Conservation (phyloP, 2,329 filamentous ascomycete genomes). For the Aspergillus sp. region DNA sequence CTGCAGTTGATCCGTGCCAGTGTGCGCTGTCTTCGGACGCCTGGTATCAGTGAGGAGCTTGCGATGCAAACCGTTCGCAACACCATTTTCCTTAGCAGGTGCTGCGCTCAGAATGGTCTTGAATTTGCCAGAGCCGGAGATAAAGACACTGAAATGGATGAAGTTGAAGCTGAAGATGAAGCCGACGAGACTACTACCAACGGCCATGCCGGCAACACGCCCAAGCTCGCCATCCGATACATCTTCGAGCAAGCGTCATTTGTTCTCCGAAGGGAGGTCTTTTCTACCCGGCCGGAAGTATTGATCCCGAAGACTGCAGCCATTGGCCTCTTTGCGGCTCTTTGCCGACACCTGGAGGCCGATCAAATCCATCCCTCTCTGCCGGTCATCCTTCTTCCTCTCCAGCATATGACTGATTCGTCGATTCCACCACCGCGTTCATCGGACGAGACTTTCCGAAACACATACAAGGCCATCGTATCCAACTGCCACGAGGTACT, state of each 20-base stretch:
- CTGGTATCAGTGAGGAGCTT: slow-evolving; percentile 66
- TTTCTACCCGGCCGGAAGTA: slow-evolving; percentile 55
- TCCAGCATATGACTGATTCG: slow-evolving; percentile 81
- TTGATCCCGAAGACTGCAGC: slow-evolving; percentile 71
- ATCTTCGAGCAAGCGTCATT: slow-evolving; percentile 74
- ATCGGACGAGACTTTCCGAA: slow-evolving; percentile 64
- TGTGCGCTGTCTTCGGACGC: slow-evolving; percentile 57
- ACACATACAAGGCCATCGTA: slow-evolving; percentile 65
- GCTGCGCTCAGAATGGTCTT: slow-evolving; percentile 53
- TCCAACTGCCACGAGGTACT: slow-evolving; percentile 71
- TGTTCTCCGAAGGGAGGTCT: slow-evolving; percentile 71
- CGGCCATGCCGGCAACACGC: slow-evolving; percentile 14
- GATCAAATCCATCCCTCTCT: slow-evolving; percentile 59
- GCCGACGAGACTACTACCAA: slow-evolving; percentile 36
- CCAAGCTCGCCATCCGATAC: slow-evolving; percentile 60
- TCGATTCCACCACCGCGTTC: slow-evolving; percentile 68
- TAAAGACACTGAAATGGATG: slow-evolving; percentile 35
- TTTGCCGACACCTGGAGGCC: slow-evolving; percentile 58
- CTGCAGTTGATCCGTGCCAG: slow-evolving; percentile 53
- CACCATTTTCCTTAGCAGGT: slow-evolving; percentile 72
- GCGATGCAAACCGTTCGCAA: slow-evolving; percentile 75
- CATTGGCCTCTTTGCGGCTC: slow-evolving; percentile 67
- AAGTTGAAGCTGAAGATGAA: slow-evolving; percentile 41
- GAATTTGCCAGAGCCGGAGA: slow-evolving; percentile 39
- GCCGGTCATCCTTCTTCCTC: slow-evolving; percentile 59